Conservation (phyloP, 371 early-diverging fungal species). For the Mucor piriformis region DNA sequence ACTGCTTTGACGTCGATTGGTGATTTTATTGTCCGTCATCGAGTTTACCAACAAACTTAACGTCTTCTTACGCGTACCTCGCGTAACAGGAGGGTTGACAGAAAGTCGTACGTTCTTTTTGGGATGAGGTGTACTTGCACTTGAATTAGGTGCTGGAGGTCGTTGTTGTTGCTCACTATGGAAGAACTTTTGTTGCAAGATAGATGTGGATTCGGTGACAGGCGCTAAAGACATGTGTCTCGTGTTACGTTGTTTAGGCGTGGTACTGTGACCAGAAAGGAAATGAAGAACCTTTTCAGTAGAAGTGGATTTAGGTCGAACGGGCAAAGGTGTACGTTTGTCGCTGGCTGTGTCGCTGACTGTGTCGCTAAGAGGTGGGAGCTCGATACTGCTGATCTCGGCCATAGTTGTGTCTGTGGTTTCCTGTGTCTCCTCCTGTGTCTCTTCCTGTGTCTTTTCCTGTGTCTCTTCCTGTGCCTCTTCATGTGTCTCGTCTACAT, state of each 20-base stretch:
- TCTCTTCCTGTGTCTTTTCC: too few relatives aligned
- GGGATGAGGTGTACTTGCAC: slow-evolving; percentile 31
- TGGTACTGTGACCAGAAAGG: slow-evolving; percentile 32
- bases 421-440: too few relatives aligned
- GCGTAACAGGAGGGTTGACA: slow-evolving; percentile 25
- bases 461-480: too few relatives aligned
- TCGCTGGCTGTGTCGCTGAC: too few relatives aligned
- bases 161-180: slow-evolving; percentile 39
- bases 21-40: slow-evolving; percentile 34
- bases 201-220: slow-evolving; percentile 21
- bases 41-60: slow-evolving; percentile 57
- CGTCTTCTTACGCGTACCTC: slow-evolving; percentile 61
- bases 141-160: slow-evolving; percentile 14
- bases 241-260: slow-evolving; percentile 28
- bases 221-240: slow-evolving; percentile 28
- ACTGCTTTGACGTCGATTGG: slow-evolving; percentile 20
- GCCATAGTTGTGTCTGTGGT: too few relatives aligned
- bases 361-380: too few relatives aligned
- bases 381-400: too few relatives aligned
- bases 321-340: too few relatives aligned
- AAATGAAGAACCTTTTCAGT: slow-evolving; percentile 38
- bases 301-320: slow-evolving; percentile 25
- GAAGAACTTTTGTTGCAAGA: slow-evolving; percentile 49
- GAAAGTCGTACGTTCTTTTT: slow-evolving; percentile 6
- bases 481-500: too few relatives aligned